Base-by-base conservation (phyloP, 495 filamentous ascomycete species). In the Daldinia decipiens region DNA sequence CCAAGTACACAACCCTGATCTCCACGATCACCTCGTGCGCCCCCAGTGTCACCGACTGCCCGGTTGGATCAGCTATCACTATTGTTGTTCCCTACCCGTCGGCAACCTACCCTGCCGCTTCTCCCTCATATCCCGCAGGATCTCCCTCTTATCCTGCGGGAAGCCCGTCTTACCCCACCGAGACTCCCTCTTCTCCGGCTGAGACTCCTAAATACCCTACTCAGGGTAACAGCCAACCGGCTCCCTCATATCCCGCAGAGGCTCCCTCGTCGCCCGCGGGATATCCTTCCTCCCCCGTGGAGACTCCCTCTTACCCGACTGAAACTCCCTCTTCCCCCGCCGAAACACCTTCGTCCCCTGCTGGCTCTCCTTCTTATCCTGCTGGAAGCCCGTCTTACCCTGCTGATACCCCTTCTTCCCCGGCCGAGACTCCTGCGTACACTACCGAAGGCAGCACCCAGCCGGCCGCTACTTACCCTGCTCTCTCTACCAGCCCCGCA, bases 31-130 rank as follows among this genome's bases (percentile, higher is more conserved):
- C 80, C 3, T 79, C 81, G 70, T 87, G 84, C 67, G 79, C 81
- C 8, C 66, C 84, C 5, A 82, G 74, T 2, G 83, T 87, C 11
- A 86, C 82, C 45, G 77, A 84, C 73, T 88, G 85, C 78, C 86
- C 86, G 19, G 80, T 81, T 19, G 74, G 72, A 36, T 67, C 53
- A 9, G 59, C 73, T 21, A 76, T 68, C 15, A 68, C 72, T 3
- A 40, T 67, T 5, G 59, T 64, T 45, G 59, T 63, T 19, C 67
- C 59, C 21, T 65, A 63, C 58, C 59, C 69, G 32, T 51, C 69
- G 8, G 29, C 62, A 26, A 45, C 67, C 5, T 58, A 58, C 21
- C 43, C 59, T n/a, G 56, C 45, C 2, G 36, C 19, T 17, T 47
- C 43, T 40, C 56, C 56, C n/a, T 39, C 27, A 1, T 56, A 56